These are phyloP conservation scores for Lathyrus sativus DNA, from an alignment of 306 rosid species.

Conservation along the genomic window DNA sequence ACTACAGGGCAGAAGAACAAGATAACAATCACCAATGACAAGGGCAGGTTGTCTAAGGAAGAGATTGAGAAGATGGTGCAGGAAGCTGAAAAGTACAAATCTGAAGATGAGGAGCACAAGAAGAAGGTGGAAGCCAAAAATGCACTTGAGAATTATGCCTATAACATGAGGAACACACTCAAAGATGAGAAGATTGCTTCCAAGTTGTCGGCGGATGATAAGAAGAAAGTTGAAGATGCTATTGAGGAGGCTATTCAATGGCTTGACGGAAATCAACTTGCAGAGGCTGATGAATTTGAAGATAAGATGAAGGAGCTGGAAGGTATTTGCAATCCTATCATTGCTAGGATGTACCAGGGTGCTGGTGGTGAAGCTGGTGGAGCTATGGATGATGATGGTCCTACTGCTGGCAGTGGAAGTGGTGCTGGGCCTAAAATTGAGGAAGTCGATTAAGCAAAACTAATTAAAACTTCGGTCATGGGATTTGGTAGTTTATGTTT, in stretches of 20 bases:
- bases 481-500: not conserved
- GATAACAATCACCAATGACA: constrained; percentile 65
- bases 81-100: constrained; percentile 58
- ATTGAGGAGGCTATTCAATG: constrained; percentile 56
- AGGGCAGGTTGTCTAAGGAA: constrained; percentile 62
- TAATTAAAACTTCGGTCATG: not conserved
- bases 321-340: constrained; percentile 60
- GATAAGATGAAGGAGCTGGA: constrained; percentile 64
- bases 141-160: constrained; percentile 53
- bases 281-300: constrained; percentile 53
- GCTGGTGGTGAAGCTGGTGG: constrained; percentile 50
- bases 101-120: constrained; percentile 59
- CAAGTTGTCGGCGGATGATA: constrained; percentile 50
- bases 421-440: constrained; percentile 62
- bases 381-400: constrained; percentile 59
- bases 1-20: constrained; percentile 62
- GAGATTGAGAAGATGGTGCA: constrained; percentile 65
- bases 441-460: constrained; percentile 48
- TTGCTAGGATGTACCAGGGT: constrained; percentile 60
- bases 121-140: constrained; percentile 63
- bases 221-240: constrained; percentile 64
- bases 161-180: constrained; percentile 62
- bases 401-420: constrained; percentile 44
- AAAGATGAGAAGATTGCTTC: constrained; percentile 61
- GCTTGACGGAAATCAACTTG: constrained; percentile 63